These are phyloP conservation scores for Firmiana major DNA, from an alignment of 345 rosid species.

Conservation along the genomic window DNA sequence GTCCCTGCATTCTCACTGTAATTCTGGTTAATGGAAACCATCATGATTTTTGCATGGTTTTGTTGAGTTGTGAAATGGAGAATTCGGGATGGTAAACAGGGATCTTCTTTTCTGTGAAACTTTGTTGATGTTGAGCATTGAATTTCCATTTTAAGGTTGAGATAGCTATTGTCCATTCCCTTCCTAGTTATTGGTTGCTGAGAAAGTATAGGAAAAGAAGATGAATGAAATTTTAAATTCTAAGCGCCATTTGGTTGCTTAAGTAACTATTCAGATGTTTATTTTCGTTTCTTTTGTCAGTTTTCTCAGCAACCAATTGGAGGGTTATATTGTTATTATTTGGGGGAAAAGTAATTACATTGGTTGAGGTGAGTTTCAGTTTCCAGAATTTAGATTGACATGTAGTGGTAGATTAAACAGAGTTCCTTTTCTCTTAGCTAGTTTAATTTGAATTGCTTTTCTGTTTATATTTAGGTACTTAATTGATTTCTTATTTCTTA, in stretches of 20 bases:
- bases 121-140: not conserved
- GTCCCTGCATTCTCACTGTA: not conserved
- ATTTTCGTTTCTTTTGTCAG: slow-evolving; percentile 15
- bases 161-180: not conserved
- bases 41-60: not conserved
- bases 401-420: not conserved
- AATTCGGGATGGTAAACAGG: not conserved
- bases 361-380: slow-evolving; percentile 10
- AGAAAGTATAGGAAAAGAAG: slow-evolving; percentile 13
- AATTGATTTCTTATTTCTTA: slow-evolving; percentile 18
- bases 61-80: not conserved
- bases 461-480: not conserved
- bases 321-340: slow-evolving; percentile 19
- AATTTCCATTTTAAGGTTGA: not conserved
- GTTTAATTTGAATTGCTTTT: slow-evolving; percentile 4
- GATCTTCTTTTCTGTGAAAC: not conserved
- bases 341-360: slow-evolving; percentile 13
- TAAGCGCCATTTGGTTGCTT: slow-evolving; percentile 3
- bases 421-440: not conserved
- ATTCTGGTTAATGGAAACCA: not conserved
- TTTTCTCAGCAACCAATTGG: slow-evolving; percentile 20
- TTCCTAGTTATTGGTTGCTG: slow-evolving; percentile 10
- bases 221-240: not conserved
- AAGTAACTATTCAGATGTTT: slow-evolving; percentile 9
- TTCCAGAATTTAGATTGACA: slow-evolving; percentile 3